Evolutionary conservation across 805 yeast species (phyloP).

Genomic region (Candida glaebosa): DNA sequence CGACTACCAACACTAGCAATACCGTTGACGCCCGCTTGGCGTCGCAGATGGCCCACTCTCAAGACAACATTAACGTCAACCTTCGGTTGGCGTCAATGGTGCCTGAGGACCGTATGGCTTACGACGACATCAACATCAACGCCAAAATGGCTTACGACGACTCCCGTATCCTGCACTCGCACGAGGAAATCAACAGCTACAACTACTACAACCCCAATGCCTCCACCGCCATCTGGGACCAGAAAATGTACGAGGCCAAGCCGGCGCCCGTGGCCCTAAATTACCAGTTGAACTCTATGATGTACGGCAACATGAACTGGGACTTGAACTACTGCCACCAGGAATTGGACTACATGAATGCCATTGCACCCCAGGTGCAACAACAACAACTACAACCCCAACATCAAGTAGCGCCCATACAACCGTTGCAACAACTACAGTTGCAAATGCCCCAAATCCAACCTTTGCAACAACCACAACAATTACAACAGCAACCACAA

Average conservation of each 20-base stretch:
- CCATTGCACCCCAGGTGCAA: too few species aligned
- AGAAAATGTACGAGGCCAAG: not conserved
- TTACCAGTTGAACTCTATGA: not conserved
- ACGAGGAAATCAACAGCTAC: not conserved
- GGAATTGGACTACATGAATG: not conserved
- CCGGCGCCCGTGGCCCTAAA: not conserved
- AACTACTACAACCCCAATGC: too few species aligned
- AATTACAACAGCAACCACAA: conserved; percentile 1
- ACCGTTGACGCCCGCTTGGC: not conserved
- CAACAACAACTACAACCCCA: not conserved
- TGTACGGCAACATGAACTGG: not conserved
- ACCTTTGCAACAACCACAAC: not conserved
- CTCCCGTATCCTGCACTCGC: not conserved
- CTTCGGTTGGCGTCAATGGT: not conserved
- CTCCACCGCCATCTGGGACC: not conserved
- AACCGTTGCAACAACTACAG: too few species aligned
- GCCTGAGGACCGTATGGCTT: not conserved
- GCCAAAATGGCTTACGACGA: not conserved
- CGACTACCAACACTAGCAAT: too few species aligned
- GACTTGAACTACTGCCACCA: not conserved
- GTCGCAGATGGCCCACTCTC: not conserved
- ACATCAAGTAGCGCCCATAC: not conserved
- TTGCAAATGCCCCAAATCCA: not conserved
- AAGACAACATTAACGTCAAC: not conserved
- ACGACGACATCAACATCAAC: not conserved